Base-by-base conservation (phyloP, 1,284 basidiomycete genomes). In the Leccinum fallax region DNA sequence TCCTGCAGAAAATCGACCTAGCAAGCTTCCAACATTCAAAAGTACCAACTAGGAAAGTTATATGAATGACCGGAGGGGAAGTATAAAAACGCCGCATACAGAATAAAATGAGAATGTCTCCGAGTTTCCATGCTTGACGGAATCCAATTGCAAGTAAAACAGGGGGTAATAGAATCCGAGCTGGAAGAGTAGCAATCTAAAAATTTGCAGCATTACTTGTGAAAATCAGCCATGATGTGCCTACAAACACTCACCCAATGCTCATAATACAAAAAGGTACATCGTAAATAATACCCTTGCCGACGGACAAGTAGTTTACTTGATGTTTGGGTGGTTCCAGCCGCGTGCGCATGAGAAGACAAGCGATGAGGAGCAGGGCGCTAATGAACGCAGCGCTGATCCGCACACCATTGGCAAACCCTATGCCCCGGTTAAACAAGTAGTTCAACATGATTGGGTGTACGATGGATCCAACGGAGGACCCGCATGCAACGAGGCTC, bases 381-480 rank as follows among this genome's bases (percentile, higher is more conserved):
- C 62, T 75, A 51, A 74, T 26, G 11, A 77, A 60, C 0, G 67
- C 71, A 11, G 76, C 73, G 28, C 75, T 77, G 49, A 68, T 67
- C 26, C 71, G 71, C 10, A 77, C 73, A 21, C 70, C 73, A 19
- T 67, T 72, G 4, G 67, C 62, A 55, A 74, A 68, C 0, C 76
- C 76, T n/a, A 68, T 36, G 13, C 61, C 36, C 3, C 65, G 61
- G 49, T 70, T 68, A 26, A 81, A 71, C 21, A 77, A 60, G 55
- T 79, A 75, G 60, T 81, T 81, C 40, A 81, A 63, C 75, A 81
- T 79, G 60, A 81, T 74, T 2, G 79, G 67, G 21, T 72, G 71
- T 5, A 74, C 53, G 11, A 73, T 64, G 5, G 75, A 58, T 36
- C 79, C 78, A 11, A 78, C 58, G 1, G 77, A 70, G 2, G 77